Conservation (phyloP, 192 early-diverging fungal species). For the Coemansia sp. region DNA sequence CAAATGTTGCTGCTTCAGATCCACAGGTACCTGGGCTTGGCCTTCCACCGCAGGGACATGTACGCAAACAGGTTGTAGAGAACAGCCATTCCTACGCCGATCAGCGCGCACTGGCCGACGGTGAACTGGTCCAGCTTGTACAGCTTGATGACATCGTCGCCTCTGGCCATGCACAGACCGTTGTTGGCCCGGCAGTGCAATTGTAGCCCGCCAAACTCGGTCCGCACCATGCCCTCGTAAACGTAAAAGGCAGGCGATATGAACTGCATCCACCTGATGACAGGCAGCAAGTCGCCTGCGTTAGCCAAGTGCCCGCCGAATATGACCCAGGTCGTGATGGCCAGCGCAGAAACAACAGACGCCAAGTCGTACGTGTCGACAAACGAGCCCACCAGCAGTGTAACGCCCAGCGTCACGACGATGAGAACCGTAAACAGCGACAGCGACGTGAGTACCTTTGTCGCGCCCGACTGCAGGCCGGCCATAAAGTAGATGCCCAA, state of each 20-base stretch:
- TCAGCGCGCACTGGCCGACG: slow-evolving; percentile 46
- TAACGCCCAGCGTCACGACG: slow-evolving; percentile 49
- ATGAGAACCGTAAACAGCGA: slow-evolving; percentile 44
- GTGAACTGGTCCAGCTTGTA: slow-evolving; percentile 52
- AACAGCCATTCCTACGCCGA: slow-evolving; percentile 39
- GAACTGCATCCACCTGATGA: slow-evolving; percentile 57
- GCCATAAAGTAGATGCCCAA: slow-evolving; percentile 57
- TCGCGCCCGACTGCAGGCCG: slow-evolving; percentile 32
- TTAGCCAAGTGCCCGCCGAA: slow-evolving; percentile 57
- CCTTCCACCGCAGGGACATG: slow-evolving; percentile 49
- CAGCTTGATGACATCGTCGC: slow-evolving; percentile 50
- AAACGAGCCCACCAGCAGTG: slow-evolving; percentile 50
- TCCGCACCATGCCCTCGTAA: slow-evolving; percentile 54
- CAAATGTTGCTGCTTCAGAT: slow-evolving; percentile 19
- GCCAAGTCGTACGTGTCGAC: slow-evolving; percentile 45
- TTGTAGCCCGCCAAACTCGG: slow-evolving; percentile 48
- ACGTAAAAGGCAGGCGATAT: slow-evolving; percentile 52
- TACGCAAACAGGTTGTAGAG: slow-evolving; percentile 46
- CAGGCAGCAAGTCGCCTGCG: slow-evolving; percentile 50
- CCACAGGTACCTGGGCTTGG: slow-evolving; percentile 52
- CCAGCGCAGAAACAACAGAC: slow-evolving; percentile 43
- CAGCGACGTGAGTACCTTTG: slow-evolving; percentile 37
- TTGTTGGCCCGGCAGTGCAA: slow-evolving; percentile 50
- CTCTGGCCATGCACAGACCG: slow-evolving; percentile 50
- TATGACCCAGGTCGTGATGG: slow-evolving; percentile 49